Conservation (phyloP, 345 rosid species). For the Ailanthus altissimus region DNA sequence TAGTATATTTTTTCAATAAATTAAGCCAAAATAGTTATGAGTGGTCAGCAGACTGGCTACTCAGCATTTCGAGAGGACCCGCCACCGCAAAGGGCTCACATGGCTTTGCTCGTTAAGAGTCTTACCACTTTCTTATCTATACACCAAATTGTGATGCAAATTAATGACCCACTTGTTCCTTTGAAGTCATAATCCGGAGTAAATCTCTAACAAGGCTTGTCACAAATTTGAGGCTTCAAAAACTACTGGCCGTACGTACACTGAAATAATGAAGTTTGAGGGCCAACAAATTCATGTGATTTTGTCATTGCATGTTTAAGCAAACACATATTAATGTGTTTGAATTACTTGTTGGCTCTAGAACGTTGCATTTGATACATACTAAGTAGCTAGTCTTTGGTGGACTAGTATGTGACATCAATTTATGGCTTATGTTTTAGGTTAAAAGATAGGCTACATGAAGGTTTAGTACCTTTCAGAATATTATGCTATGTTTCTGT, state of each 20-base stretch:
- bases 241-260: slow-evolving; percentile 15
- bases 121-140: not conserved
- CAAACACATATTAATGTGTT: too few species aligned
- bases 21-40: not conserved
- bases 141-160: not conserved
- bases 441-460: too few species aligned
- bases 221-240: not conserved
- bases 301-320: too few species aligned
- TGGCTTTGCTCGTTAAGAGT: slow-evolving; percentile 22
- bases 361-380: too few species aligned
- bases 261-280: not conserved
- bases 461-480: too few species aligned
- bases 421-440: too few species aligned
- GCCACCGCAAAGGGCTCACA: slow-evolving; percentile 4
- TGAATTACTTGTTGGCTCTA: too few species aligned
- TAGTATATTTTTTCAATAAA: not conserved
- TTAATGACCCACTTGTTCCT: not conserved
- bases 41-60: slow-evolving; percentile 9
- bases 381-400: too few species aligned
- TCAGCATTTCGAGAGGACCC: slow-evolving; percentile 1
- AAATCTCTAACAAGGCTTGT: too few species aligned
- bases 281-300: slow-evolving; percentile 16
- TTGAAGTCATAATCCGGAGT: too few species aligned
- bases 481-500: too few species aligned
- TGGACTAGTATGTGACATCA: too few species aligned